phyloP scores from a whole-genome alignment of 2,329 filamentous ascomycete genomes.

The Colletotrichum karsti region DNA sequence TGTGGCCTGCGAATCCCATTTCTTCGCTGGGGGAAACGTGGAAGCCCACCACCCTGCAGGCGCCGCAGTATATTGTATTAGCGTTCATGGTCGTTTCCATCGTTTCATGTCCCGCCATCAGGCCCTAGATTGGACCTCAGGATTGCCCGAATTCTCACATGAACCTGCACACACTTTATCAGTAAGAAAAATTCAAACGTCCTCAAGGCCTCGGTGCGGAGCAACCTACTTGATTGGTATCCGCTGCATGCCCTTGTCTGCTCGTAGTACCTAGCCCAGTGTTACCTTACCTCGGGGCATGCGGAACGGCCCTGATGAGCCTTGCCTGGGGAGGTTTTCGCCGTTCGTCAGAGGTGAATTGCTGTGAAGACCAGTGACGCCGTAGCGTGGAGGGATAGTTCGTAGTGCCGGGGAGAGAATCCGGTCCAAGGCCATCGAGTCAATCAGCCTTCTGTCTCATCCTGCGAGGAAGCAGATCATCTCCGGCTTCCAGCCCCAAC shows the following conservation, averaged over 20 bases:
- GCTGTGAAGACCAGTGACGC: constrained; percentile 11
- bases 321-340: background rate
- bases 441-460: constrained; percentile 6
- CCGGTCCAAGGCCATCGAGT: background rate
- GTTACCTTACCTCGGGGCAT: constrained; percentile 10
- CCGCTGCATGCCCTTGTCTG: constrained; percentile 10
- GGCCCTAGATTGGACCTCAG: constrained; percentile 13
- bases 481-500: background rate
- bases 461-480: background rate
- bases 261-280: background rate
- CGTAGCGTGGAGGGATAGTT: background rate
- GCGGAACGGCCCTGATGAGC: constrained; percentile 21
- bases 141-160: constrained; percentile 3
- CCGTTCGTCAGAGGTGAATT: background rate
- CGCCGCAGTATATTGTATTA: constrained; percentile 6
- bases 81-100: constrained; percentile 13
- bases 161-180: constrained; percentile 1
- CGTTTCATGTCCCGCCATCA: constrained; percentile 21
- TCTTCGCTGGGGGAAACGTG: constrained; percentile 5
- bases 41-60: constrained; percentile 9
- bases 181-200: constrained; percentile 4
- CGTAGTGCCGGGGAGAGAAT: background rate
- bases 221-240: constrained; percentile 15
- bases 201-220: constrained; percentile 11
- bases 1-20: constrained; percentile 7